Conservation (phyloP, 2,329 filamentous ascomycete species). For the Sclerotinia borealis region DNA sequence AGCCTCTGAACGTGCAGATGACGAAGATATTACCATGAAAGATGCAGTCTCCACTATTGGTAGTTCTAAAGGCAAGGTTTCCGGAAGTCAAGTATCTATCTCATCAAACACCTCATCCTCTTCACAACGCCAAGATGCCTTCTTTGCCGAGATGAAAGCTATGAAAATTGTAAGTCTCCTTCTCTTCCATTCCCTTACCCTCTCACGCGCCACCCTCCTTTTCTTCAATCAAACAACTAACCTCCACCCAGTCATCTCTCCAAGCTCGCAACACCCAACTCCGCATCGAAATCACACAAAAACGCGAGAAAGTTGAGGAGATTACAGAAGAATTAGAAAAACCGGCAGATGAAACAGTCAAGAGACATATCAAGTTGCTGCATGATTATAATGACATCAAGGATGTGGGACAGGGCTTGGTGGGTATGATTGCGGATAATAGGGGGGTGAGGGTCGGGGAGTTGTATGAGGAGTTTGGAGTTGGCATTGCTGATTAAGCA, state of each 20-base stretch:
- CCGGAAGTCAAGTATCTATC: background rate
- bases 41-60: background rate
- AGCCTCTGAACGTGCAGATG: background rate
- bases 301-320: slow-evolving; percentile 35
- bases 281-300: slow-evolving; percentile 29
- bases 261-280: slow-evolving; percentile 43
- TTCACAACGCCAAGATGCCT: slow-evolving; percentile 22
- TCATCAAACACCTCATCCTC: background rate
- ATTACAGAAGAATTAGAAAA: slow-evolving; percentile 32
- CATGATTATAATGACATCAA: slow-evolving; percentile 68
- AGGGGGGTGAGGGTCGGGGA: slow-evolving; percentile 42
- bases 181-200: background rate
- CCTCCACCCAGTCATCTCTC: slow-evolving; percentile 23
- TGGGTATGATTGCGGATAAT: slow-evolving; percentile 62
- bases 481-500: slow-evolving; percentile 29
- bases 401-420: slow-evolving; percentile 58
- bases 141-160: slow-evolving; percentile 28
- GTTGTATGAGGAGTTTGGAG: slow-evolving; percentile 33
- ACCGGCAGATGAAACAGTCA: slow-evolving; percentile 44
- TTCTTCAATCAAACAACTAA: slow-evolving; percentile 33
- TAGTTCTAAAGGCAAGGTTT: background rate
- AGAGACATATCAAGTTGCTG: slow-evolving; percentile 57
- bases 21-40: background rate
- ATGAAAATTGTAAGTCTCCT: slow-evolving; percentile 29
- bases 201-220: background rate